Conservation (phyloP, 352 stramenopile species). For the Pythium scleroteichum region DNA sequence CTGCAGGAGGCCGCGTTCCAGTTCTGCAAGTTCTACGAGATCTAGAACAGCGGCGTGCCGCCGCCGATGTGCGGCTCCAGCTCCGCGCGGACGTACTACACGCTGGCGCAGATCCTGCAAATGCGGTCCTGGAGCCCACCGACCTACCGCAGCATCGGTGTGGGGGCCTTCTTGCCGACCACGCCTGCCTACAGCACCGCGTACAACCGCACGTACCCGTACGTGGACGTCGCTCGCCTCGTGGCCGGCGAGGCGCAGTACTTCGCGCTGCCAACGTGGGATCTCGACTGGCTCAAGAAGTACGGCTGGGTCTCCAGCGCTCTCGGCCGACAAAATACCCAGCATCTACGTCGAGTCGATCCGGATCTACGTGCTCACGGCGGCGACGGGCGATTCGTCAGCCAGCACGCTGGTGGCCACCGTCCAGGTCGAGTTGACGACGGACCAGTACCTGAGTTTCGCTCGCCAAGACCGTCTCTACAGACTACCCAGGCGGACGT, state of each 20-base stretch:
- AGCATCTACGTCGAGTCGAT: conserved; percentile 15
- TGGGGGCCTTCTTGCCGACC: conserved; percentile 2
- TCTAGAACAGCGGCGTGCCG: conserved; percentile 7
- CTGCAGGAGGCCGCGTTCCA: not conserved
- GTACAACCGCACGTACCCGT: conserved; percentile 1
- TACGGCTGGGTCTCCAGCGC: not conserved
- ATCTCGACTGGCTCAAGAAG: conserved; percentile 15
- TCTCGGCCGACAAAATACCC: not conserved
- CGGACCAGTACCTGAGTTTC: not conserved
- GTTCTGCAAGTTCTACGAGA: conserved; percentile 18
- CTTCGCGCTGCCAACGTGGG: conserved; percentile 12
- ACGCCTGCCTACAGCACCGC: not conserved
- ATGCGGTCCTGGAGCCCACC: not conserved
- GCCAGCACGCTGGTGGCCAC: not conserved
- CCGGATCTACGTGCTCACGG: not conserved
- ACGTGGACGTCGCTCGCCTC: conserved; percentile 5
- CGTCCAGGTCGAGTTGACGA: not conserved
- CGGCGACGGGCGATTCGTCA: not conserved
- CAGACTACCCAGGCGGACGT: not conserved
- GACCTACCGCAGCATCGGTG: not conserved
- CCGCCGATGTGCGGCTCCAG: conserved; percentile 4
- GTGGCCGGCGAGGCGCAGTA: not conserved
- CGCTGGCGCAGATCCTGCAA: not conserved
- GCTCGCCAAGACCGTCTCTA: not conserved
- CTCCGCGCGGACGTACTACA: not conserved